A percentile compares a stretch with the other conserved stretches of the same genome.
phyloP scores from a whole-genome alignment of 805 yeast species.

The Maudiozyma barnettii region DNA sequence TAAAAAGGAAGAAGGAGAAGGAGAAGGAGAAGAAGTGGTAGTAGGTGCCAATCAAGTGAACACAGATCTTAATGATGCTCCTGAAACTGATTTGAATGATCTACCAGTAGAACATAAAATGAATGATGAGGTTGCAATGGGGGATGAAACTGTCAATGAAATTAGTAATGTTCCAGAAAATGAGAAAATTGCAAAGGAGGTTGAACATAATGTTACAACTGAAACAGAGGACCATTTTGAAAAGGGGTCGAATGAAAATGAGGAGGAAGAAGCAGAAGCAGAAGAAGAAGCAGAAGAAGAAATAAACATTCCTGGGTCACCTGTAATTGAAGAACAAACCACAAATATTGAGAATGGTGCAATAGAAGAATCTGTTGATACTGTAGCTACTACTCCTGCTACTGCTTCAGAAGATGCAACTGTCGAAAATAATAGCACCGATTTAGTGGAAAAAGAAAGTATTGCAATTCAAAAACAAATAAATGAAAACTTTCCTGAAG shows the following conservation, averaged over 20 bases:
- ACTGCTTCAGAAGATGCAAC: background rate
- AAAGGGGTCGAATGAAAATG: no score
- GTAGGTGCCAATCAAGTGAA: no score
- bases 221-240: no score
- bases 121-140: background rate
- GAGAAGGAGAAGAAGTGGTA: background rate
- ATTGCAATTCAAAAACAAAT: background rate
- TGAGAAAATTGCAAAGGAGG: background rate
- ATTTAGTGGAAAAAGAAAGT: background rate
- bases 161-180: background rate
- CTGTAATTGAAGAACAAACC: no score
- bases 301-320: no score
- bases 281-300: no score
- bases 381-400: no score
- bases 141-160: background rate
- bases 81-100: background rate
- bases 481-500: background rate
- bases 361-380: no score
- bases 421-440: background rate
- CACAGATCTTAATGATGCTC: background rate
- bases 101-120: background rate
- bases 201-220: no score
- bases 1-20: background rate
- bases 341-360: no score
- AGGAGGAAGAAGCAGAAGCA: no score